A percentile compares a stretch with the other conserved stretches of the same genome.
Conservation (phyloP, 768 basidiomycete genomes). For the Hygrophorus russula region DNA sequence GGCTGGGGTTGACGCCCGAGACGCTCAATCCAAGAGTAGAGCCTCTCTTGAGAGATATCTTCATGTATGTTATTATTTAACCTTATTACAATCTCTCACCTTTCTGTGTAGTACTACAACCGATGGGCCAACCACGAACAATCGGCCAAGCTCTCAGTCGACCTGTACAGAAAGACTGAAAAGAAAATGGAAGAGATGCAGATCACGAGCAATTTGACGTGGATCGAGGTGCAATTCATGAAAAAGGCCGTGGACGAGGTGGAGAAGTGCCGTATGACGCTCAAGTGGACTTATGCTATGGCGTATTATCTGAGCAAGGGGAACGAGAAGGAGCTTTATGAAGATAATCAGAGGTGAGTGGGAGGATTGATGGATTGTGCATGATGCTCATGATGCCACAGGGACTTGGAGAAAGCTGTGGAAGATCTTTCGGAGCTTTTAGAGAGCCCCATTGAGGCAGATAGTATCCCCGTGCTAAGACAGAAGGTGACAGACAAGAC, state of each 20-base stretch:
- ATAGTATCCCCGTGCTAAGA: slow-evolving; percentile 67
- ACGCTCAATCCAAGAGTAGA: slow-evolving; percentile 82
- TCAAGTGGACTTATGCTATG: slow-evolving; percentile 99
- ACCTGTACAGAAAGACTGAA: slow-evolving; percentile 91
- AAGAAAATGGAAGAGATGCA: slow-evolving; percentile 99
- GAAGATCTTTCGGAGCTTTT: slow-evolving; percentile 90
- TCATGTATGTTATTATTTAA: slow-evolving; percentile 48
- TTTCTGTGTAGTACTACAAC: slow-evolving; percentile 76
- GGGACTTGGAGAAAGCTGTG: slow-evolving; percentile 90
- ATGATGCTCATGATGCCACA: slow-evolving; percentile 14
- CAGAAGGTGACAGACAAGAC: slow-evolving; percentile 96
- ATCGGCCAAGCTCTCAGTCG: slow-evolving; percentile 91
- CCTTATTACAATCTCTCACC: not conserved
- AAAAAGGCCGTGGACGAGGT: slow-evolving; percentile 95
- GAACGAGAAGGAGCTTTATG: slow-evolving; percentile 91
- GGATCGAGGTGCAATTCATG: slow-evolving; percentile 99
- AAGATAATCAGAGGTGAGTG: slow-evolving; percentile 85
- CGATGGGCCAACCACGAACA: slow-evolving; percentile 99
- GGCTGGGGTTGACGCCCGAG: slow-evolving; percentile 75
- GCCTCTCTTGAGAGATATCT: slow-evolving; percentile 92
- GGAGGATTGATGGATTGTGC: no score
- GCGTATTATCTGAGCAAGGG: slow-evolving; percentile 89
- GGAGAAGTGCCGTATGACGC: slow-evolving; percentile 82
- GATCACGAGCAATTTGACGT: slow-evolving; percentile 79
- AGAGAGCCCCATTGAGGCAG: slow-evolving; percentile 84